These are phyloP conservation scores for Sistotremastrum suecicum DNA, from an alignment of 768 basidiomycete species.

Conservation along the genomic window DNA sequence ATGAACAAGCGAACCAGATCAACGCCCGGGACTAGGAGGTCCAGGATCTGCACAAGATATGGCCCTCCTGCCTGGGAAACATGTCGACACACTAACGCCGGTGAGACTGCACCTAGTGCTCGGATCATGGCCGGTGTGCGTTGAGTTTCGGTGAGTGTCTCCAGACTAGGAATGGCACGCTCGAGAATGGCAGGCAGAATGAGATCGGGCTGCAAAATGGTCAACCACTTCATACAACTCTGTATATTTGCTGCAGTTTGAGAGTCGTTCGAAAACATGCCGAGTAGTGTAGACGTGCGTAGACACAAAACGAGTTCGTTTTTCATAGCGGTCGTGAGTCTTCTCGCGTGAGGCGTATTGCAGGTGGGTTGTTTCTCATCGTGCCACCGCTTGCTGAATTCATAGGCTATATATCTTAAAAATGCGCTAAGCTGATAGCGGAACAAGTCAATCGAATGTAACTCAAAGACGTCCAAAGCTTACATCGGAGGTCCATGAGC, in stretches of 20 bases:
- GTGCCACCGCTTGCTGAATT: conserved; percentile 79
- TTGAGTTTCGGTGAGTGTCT: conserved; percentile 82
- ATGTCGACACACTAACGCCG: conserved; percentile 64
- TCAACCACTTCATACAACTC: conserved; percentile 70
- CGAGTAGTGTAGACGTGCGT: conserved; percentile 69
- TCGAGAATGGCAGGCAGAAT: conserved; percentile 73
- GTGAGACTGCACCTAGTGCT: conserved; percentile 67
- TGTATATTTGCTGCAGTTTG: conserved; percentile 64
- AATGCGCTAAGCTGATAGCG: conserved; percentile 56
- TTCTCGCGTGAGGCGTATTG: conserved; percentile 57
- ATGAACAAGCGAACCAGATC: conserved; percentile 44
- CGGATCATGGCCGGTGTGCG: conserved; percentile 78
- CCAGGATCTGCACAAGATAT: conserved; percentile 64
- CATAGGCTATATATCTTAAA: conserved; percentile 69
- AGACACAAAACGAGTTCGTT: conserved; percentile 74
- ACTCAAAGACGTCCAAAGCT: not conserved
- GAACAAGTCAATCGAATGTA: conserved; percentile 2
- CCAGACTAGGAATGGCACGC: conserved; percentile 74
- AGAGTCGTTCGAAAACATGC: conserved; percentile 80
- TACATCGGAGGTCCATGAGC: conserved; percentile 68
- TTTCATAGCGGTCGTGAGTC: conserved; percentile 65
- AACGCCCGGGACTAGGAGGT: conserved; percentile 74
- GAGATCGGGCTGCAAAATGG: conserved; percentile 73
- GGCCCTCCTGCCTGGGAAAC: conserved; percentile 76
- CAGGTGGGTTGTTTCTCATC: conserved; percentile 66